Base-by-base conservation (phyloP, 108 stramenopile genomes). In the Nitzschia sp. region DNA sequence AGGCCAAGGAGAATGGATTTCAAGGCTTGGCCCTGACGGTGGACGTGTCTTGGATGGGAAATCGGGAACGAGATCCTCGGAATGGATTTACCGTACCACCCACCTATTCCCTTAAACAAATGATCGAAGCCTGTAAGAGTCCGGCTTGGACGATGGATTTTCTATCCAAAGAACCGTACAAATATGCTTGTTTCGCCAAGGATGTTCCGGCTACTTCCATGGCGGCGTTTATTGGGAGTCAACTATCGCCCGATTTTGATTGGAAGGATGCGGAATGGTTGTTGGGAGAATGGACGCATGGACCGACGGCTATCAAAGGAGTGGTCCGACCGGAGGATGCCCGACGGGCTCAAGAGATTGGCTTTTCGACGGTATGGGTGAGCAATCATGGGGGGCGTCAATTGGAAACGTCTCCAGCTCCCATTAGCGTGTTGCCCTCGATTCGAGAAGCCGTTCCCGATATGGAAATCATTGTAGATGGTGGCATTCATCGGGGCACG, bases 221-320 rank as follows among this genome's bases (percentile, higher is more conserved):
- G 53, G 90, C 88, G 16, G 68, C 87, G 25, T 96, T 93, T 63
- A 87, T 96, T 33, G 93, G 94, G 41, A 75, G 75, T 41, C 94
- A 94, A 57, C 77, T 97, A 58, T 69, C 88, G 52, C 92, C 89
- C 11, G 93, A 90, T 58, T 88, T 96, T 53, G 71, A 85, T 71
- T 97, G 96, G 96, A 73, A 83, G 63, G 96, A 97, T 79, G 88
- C 95, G n/a, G 90, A 88, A 72, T 97, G 96, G 96, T 69, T 97
- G 21, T 69, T 93, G 45, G 85, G 85, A 47, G 91, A 92, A 64
- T 90, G 87, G 88, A 86, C 69, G 38, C 38, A 59, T 31, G 60
- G 63, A 19, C 85, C 86, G 33, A 80, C 88, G 13, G 94, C 94
- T 27, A 77, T 94, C 25, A 97, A 97, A 84, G 96, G 96, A 9